Conservation (phyloP, 768 basidiomycete species). For the Neoboletus subvelutipes region DNA sequence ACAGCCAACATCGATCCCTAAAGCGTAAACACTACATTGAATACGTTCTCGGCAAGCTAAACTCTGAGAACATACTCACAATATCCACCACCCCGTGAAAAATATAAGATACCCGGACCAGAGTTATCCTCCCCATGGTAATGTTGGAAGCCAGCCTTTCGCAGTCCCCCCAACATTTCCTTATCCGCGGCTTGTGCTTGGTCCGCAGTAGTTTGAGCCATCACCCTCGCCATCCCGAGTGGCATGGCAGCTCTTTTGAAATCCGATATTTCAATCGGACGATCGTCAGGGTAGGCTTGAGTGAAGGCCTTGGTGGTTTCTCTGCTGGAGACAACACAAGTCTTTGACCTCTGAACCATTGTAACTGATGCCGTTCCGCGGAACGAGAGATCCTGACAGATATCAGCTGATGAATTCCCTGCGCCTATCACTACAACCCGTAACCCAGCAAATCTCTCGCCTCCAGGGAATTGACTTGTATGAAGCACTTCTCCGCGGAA, state of each 20-base stretch:
- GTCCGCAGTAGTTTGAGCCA: not conserved
- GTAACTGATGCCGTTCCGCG: constrained; percentile 5
- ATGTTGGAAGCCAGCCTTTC: constrained; percentile 2
- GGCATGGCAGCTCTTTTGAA: no score
- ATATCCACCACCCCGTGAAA: constrained; percentile 6
- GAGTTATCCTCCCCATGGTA: not conserved
- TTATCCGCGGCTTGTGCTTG: not conserved
- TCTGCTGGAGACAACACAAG: constrained; percentile 3
- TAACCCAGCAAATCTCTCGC: constrained; percentile 31
- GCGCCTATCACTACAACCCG: constrained; percentile 11
- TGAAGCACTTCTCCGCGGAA: constrained; percentile 7
- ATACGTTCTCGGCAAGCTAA: not conserved
- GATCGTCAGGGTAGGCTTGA: not conserved
- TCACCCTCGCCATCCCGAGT: not conserved
- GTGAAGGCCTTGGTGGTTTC: not conserved
- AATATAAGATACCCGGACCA: not conserved
- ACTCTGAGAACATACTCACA: not conserved
- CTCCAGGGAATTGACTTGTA: constrained; percentile 3
- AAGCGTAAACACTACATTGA: not conserved
- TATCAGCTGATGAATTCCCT: constrained; percentile 1
- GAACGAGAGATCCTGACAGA: constrained; percentile 7
- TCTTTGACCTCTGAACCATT: constrained; percentile 3
- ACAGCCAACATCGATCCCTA: constrained; percentile 9
- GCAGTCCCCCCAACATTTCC: constrained; percentile 4
- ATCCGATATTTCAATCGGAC: constrained; percentile 1